phyloP scores from a whole-genome alignment of 148 eudicot species.

The Vaccinium myrtillus region DNA sequence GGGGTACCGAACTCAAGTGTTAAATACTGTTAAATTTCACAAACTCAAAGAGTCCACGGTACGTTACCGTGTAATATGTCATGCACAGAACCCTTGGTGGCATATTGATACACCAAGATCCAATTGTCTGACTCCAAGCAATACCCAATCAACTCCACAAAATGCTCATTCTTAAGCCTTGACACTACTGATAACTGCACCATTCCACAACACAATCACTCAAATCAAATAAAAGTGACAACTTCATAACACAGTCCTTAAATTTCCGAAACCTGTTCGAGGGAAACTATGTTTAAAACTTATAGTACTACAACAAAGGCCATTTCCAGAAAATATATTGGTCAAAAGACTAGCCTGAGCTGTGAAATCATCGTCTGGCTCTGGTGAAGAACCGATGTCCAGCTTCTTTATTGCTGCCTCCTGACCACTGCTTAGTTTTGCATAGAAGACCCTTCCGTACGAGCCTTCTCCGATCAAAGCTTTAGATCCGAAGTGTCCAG shows the following conservation, averaged over 20 bases:
- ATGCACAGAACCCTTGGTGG: constrained; percentile 61
- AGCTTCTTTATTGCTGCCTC: constrained; percentile 71
- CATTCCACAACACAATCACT: background rate
- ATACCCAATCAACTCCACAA: constrained; percentile 62
- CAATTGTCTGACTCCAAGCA: constrained; percentile 59
- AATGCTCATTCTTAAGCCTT: constrained; percentile 63
- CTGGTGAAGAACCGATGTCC: constrained; percentile 61
- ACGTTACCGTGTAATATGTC: constrained; percentile 59
- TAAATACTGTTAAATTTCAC: background rate
- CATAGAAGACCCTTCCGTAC: constrained; percentile 78
- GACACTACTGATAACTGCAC: constrained; percentile 67
- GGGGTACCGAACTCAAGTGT: background rate
- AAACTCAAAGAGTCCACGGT: background rate
- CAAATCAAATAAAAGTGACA: background rate
- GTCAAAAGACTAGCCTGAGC: constrained; percentile 42
- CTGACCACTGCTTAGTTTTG: constrained; percentile 47
- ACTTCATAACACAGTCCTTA: background rate
- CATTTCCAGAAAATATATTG: background rate
- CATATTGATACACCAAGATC: constrained; percentile 59
- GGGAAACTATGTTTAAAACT: background rate
- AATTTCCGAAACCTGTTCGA: background rate
- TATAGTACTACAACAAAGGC: background rate
- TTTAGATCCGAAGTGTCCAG: constrained; percentile 55
- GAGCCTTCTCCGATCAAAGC: constrained; percentile 81
- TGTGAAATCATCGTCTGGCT: constrained; percentile 43